Base-by-base conservation (phyloP, 768 basidiomycete genomes). In the Hirschioporus abietinus region DNA sequence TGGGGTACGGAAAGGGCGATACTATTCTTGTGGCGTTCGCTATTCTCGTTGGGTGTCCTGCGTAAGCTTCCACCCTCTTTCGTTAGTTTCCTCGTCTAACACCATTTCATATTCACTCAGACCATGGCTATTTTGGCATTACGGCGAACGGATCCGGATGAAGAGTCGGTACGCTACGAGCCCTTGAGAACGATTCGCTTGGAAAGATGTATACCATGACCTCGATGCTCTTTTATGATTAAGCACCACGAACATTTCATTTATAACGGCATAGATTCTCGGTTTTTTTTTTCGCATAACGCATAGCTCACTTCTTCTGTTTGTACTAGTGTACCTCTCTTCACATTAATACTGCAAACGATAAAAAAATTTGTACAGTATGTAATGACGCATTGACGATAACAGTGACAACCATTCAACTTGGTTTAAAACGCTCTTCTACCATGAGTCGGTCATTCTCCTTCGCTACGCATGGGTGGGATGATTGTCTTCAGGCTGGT, bases 121-220 rank as follows among this genome's bases (percentile, higher is more conserved):
- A 17, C 79, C 82, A 0, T 79, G 74, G 72, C 23, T 83, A 10
- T 75, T 83, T 65, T 84, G 83, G 83, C 66, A 69, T 25, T 84
- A 74, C 27, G 83, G 82, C 59, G 80, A 82, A 68, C 76, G 78
- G 61, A 86, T 89, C 63, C 79, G 87, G 10, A 76, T 76, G 70
- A 74, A 74, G n/a, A 87, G 86, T 69, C 78, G 74, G 35, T 79
- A 81, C 70, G 80, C 82, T 1, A 25, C 18, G 10, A 34, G 30
- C 17, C 9, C 60, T 24, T 61, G 60, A 61, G 35, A 12, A 20
- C 20, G 2, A 12, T 52, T 52, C 12, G 5, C 42, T 52, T 20
- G 42, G 1, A 5, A 1, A 3, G 3, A 15, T 52, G 12, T 20
- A 15, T 10, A 15, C 1, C 2, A 52, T 3, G 3, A 10, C 12